Evolutionary conservation across 2,329 filamentous ascomycete species (phyloP).

Genomic region (Microsporum canis): DNA sequence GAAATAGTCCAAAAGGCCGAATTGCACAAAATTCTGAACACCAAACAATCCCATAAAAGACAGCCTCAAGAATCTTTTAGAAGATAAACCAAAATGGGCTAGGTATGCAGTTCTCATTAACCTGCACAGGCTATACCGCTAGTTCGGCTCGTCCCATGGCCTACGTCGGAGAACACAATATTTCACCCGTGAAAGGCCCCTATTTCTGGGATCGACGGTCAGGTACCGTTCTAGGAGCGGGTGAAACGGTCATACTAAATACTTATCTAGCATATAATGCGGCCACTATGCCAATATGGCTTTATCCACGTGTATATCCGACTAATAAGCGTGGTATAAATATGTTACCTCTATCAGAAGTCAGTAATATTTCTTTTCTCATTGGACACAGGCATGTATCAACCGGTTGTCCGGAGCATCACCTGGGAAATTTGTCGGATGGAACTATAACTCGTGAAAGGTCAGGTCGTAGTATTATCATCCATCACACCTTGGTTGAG

Average conservation of each 20-base stretch:
- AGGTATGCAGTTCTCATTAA: no score
- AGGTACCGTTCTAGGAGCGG: neutral
- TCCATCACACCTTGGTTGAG: neutral
- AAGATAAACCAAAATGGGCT: no score
- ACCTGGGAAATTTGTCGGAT: neutral
- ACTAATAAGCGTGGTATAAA: neutral
- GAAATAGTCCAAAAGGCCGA: no score
- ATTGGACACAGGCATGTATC: neutral
- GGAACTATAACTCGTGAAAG: neutral
- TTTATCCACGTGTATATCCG: neutral
- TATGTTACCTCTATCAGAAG: neutral
- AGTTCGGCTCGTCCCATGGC: neutral
- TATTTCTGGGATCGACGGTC: neutral
- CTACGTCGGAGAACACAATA: neutral
- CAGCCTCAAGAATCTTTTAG: no score
- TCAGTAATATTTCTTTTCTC: neutral
- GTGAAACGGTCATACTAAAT: neutral
- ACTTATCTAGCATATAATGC: neutral
- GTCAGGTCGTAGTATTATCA: neutral
- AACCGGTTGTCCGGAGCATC: neutral
- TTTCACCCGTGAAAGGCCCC: neutral
- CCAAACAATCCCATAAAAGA: no score
- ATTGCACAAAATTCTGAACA: no score
- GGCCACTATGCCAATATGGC: neutral
- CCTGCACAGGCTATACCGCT: neutral